Percentiles rank a stretch among this genome's conserved stretches.
These are phyloP conservation scores for Aspergillus clavatus DNA, from an alignment of 2,329 filamentous ascomycete species.

Conservation along the genomic window DNA sequence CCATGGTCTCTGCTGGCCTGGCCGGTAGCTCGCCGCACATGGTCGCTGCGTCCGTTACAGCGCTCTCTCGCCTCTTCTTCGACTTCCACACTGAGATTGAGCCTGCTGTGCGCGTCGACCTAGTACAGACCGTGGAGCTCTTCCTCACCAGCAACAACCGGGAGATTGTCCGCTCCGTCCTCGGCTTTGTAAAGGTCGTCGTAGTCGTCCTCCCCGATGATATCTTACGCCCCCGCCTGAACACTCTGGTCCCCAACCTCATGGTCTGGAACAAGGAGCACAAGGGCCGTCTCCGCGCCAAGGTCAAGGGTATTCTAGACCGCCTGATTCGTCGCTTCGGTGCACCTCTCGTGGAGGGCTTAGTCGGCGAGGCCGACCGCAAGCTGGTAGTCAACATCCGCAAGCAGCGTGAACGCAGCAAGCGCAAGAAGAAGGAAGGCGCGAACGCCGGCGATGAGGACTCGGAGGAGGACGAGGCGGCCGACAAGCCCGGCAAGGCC, in stretches of 20 bases:
- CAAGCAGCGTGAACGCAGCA: constrained; percentile 86
- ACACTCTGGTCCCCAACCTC: constrained; percentile 76
- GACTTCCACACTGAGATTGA: constrained; percentile 74
- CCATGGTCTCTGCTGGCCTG: constrained; percentile 94
- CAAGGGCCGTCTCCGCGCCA: constrained; percentile 92
- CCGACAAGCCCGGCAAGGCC: constrained; percentile 18
- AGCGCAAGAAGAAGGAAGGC: constrained; percentile 75
- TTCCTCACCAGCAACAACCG: constrained; percentile 96
- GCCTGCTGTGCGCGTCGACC: constrained; percentile 66
- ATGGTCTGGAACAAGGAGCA: constrained; percentile 98
- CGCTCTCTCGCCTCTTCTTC: constrained; percentile 86
- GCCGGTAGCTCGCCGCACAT: constrained; percentile 92
- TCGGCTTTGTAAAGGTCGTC: constrained; percentile 96
- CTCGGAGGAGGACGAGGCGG: constrained; percentile 42
- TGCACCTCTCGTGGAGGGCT: constrained; percentile 69
- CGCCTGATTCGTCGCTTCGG: constrained; percentile 90
- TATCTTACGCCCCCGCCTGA: constrained; percentile 71
- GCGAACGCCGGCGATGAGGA: constrained; percentile 56
- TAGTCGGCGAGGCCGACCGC: constrained; percentile 78
- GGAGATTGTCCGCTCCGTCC: constrained; percentile 89
- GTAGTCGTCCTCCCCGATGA: constrained; percentile 77
- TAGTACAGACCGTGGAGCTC: constrained; percentile 91
- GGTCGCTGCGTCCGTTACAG: constrained; percentile 95
- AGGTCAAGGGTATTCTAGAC: constrained; percentile 97
- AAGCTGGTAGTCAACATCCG: constrained; percentile 93